Base-by-base conservation (phyloP, 306 rosid genomes). In the Fagus sylvatica region DNA sequence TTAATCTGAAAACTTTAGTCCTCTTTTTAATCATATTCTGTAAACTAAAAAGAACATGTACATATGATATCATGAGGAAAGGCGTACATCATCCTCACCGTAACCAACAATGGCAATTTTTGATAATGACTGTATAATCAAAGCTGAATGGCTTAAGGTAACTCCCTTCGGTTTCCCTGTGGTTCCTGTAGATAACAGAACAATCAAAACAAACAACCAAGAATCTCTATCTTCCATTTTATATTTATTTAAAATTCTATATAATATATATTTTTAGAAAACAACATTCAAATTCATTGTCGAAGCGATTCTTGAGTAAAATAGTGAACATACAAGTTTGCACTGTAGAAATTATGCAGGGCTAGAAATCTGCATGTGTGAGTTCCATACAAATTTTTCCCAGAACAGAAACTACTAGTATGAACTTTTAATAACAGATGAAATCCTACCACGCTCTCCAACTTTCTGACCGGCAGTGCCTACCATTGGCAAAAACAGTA, bases 161-260 rank as follows among this genome's bases (percentile, higher is more conserved):
- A 93, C 96, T 85, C 98, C 98, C 81, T 92, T 95, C 61, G 98
- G 97, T 84, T 89, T 89, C 78, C 98, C 98, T 2, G 93, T 91
- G 43, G 98, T 92, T 79, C 98, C 98, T 95, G 61, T 5, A 69
- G 59, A 74, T n/a, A 81, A 79, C 36, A 76, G 71, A 37, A 78
- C 37, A 39, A 39, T 40, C 75, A 34, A n/a, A 53, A 59, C 41
- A 84, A 15, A 57, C 51, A 69, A 17, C 36, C 60, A 7, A 61
- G 74, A 66, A 36, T 65, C 46, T 13, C n/a, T 6, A 2, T 66
- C n/a, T 4, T 60, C 4, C 10, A 8, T 16, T 66, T 36, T 36
- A 61, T 6, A 36, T 13, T 10, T 61, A 3, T 30, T 48, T 1
- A n/a, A 78, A 12, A 76, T 19, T 4, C 22, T 11, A 34, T 37